Percentiles rank a stretch among this genome's conserved stretches.
These are phyloP conservation scores for Avena insularis DNA, from an alignment of 176 grass and related monocot species.

Conservation along the genomic window DNA sequence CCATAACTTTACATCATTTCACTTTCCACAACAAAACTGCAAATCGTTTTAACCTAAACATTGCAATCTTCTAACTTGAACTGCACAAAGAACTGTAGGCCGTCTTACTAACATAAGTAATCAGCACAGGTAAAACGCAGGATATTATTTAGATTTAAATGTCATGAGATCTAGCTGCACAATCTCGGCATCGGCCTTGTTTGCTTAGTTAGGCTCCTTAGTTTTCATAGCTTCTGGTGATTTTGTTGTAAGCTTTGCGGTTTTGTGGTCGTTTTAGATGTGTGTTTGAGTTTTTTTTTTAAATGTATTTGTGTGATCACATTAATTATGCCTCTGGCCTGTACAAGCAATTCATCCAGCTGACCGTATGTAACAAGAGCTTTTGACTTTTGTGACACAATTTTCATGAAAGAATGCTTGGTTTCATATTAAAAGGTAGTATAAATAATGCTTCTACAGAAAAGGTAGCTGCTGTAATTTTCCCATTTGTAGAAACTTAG, in stretches of 20 bases:
- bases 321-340: not conserved
- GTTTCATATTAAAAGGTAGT: not conserved
- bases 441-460: not conserved
- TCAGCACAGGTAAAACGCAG: not conserved
- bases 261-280: not conserved
- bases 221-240: not conserved
- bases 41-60: slow-evolving; percentile 1
- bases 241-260: not conserved
- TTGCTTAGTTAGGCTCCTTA: not conserved
- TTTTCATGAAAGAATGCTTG: not conserved
- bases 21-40: not conserved
- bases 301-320: not conserved
- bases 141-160: not conserved
- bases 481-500: not conserved
- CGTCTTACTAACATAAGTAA: not conserved
- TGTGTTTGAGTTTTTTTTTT: not conserved
- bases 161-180: not conserved
- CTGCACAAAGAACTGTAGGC: not conserved
- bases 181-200: not conserved
- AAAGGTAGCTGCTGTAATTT: slow-evolving; percentile 18
- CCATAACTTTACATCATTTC: not conserved
- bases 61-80: slow-evolving; percentile 17
- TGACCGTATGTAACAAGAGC: not conserved
- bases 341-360: not conserved
- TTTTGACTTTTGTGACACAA: not conserved